phyloP scores from a whole-genome alignment of 2,329 filamentous ascomycete genomes.

The Talaromyces atroroseus region DNA sequence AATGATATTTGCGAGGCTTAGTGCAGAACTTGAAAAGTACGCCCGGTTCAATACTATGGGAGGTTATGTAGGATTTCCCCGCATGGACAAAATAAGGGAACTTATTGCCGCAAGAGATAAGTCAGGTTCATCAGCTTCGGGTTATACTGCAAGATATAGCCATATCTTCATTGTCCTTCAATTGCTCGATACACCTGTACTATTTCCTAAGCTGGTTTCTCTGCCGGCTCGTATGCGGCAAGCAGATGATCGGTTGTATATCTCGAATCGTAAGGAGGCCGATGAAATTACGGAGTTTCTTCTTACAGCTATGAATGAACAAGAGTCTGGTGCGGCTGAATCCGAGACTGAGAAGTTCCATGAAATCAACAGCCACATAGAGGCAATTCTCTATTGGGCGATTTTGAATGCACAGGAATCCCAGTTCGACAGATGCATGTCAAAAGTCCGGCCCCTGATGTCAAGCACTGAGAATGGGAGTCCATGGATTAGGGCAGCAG shows the following conservation, averaged over 20 bases:
- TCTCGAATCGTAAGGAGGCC: neutral
- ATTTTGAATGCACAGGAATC: neutral
- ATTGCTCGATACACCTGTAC: neutral
- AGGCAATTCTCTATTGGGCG: neutral
- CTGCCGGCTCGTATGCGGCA: no score
- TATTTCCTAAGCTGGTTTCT: neutral
- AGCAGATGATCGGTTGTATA: no score
- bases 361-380: neutral
- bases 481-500: constrained; percentile 4
- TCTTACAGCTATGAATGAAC: neutral
- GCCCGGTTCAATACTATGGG: no score
- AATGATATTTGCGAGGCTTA: neutral
- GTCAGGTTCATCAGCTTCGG: neutral
- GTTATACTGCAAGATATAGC: neutral
- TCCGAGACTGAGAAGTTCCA: neutral
- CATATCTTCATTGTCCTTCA: neutral
- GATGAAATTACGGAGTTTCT: neutral
- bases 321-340: neutral
- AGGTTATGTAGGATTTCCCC: no score
- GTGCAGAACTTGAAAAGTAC: neutral
- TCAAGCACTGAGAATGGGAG: neutral
- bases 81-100: neutral
- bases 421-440: neutral
- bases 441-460: neutral
- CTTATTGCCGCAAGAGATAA: neutral